Percentiles rank a stretch among this genome's conserved stretches.
These are phyloP conservation scores for Moesziomyces sp. DNA, from an alignment of 1,284 basidiomycete species.

Conservation along the genomic window DNA sequence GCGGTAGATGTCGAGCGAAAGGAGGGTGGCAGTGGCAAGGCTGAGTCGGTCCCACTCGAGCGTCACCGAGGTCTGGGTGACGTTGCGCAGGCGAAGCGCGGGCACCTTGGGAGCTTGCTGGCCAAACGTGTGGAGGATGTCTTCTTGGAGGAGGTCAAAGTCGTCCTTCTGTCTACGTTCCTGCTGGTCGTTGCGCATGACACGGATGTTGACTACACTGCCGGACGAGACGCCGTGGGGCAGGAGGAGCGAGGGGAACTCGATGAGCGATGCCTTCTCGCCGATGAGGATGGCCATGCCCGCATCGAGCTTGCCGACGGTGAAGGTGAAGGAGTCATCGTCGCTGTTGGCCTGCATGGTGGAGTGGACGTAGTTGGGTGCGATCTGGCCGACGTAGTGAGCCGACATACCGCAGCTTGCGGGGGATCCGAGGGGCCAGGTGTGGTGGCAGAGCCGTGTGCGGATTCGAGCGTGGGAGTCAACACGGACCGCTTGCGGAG, in stretches of 20 bases:
- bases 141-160: conserved; percentile 63
- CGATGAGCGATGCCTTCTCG: conserved; percentile 66
- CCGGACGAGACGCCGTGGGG: conserved; percentile 62
- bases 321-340: conserved; percentile 60
- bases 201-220: conserved; percentile 65
- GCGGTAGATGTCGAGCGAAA: conserved; percentile 64
- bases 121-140: conserved; percentile 64
- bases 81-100: conserved; percentile 56
- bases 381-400: conserved; percentile 55
- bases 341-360: conserved; percentile 37
- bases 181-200: conserved; percentile 60
- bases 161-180: conserved; percentile 57
- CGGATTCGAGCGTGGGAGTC: too few relatives aligned
- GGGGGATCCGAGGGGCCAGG: too few relatives aligned
- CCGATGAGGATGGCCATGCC: conserved; percentile 67
- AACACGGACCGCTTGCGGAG: too few relatives aligned
- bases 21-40: conserved; percentile 59
- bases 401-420: conserved; percentile 25
- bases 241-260: conserved; percentile 66
- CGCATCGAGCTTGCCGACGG: conserved; percentile 66
- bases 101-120: conserved; percentile 58
- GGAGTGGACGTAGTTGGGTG: conserved; percentile 53
- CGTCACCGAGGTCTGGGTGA: conserved; percentile 65
- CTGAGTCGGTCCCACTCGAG: conserved; percentile 65
- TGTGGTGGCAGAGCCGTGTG: too few relatives aligned